Evolutionary conservation across 495 filamentous ascomycete species (phyloP), one percentile per base, ranked within the genome.

Genomic region (Xylaria nigripes): DNA sequence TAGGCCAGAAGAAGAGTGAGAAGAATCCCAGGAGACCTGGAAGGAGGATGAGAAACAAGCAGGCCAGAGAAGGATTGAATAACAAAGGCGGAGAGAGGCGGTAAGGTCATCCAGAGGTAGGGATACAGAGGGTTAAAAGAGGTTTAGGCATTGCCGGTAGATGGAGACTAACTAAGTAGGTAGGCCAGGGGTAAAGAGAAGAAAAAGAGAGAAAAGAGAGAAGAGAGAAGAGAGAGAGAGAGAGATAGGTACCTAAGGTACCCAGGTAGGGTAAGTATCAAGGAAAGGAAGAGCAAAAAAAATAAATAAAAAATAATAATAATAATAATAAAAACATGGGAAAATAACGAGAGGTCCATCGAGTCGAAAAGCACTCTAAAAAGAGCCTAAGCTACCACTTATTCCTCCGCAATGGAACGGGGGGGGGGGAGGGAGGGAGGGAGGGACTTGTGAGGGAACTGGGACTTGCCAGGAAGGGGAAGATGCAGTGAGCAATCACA

Each of bases 111-210:
- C 40, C n/a, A 48, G 32, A 47, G 50, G 44, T 34, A 45, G 46
- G 45, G 63, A 55, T 51, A 51, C 52, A 61, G 61, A 64, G 67
- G 68, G 69, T 63, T 67, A 62, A 60, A 56, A 63, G 62, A 55
- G 55, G 47, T 50, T 49, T 60, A 62, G 56, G 58, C 58, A 58
- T 45, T 18, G 36, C 16, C 36, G 52, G 52, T 43, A 30, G 49
- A 55, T 50, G 61, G 59, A 66, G 36, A 40, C 36, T 57, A 55
- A 60, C 49, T 58, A 59, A 57, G 55, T 47, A 21, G 60, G 48
- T 49, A 24, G 56, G 50, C 61, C 38, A 54, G 58, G 56, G 62
- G 63, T 55, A 54, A 55, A 49, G 54, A 60, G 45, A 30, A 51
- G 57, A 65, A 13, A 36, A 13, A 36, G 13, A 2, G 13, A 36